Percentiles rank a stretch among this genome's conserved stretches.
Evolutionary conservation across 768 basidiomycete species (phyloP).

Genomic region (Tulasnella calospora): DNA sequence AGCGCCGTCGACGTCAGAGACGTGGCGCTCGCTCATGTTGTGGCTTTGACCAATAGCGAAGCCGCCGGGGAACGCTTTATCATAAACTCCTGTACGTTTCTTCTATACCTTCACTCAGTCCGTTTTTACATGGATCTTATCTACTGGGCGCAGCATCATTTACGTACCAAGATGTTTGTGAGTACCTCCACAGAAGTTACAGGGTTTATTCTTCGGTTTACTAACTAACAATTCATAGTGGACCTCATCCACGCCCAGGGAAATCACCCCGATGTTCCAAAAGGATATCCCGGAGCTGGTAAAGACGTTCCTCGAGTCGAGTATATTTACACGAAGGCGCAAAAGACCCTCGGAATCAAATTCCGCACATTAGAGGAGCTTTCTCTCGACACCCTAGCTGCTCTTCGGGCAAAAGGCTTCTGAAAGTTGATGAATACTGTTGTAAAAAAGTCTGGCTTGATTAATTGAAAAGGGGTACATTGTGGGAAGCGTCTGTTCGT

Average conservation of each 20-base stretch:
- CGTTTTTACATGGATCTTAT: not conserved
- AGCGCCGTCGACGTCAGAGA: constrained; percentile 26
- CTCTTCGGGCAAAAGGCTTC: not conserved
- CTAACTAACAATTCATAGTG: not conserved
- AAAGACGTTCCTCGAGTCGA: not conserved
- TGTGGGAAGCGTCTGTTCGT: not conserved
- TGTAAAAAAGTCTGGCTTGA: not conserved
- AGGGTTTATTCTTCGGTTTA: too few species aligned
- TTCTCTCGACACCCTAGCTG: not conserved
- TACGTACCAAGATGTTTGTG: constrained; percentile 26
- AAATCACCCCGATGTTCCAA: not conserved
- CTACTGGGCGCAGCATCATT: not conserved
- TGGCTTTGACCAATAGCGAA: not conserved
- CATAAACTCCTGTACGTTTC: not conserved
- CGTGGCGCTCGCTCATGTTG: constrained; percentile 24
- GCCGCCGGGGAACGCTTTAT: constrained; percentile 24
- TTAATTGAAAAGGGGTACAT: not conserved
- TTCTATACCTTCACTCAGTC: not conserved
- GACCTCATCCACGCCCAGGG: constrained; percentile 3
- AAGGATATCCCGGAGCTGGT: constrained; percentile 9
- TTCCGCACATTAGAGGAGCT: constrained; percentile 24
- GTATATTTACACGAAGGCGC: not conserved
- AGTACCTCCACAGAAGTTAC: not conserved
- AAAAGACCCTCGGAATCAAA: constrained; percentile 1
- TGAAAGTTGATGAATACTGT: not conserved